phyloP scores from a whole-genome alignment of 805 yeast genomes.

The Starmerella lactis-condensi region DNA sequence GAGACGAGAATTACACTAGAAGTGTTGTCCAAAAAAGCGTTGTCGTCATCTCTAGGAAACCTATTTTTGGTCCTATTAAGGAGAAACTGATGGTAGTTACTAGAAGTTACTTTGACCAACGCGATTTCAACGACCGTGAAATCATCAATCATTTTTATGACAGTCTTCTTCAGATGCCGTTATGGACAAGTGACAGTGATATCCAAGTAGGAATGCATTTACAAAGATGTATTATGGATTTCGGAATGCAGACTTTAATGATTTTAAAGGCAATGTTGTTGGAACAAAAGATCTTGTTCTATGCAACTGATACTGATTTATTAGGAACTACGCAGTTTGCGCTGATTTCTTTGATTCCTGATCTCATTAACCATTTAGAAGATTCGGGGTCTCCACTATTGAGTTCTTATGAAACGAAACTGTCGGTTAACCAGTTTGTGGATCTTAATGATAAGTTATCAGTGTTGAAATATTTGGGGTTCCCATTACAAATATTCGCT shows the following conservation, averaged over 20 bases:
- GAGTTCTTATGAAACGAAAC: constrained; percentile 32
- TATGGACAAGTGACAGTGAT: constrained; percentile 33
- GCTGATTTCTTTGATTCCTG: constrained; percentile 66
- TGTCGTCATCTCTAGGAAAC: constrained; percentile 69
- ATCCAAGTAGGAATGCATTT: constrained; percentile 58
- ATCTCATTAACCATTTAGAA: constrained; percentile 48
- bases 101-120: constrained; percentile 65
- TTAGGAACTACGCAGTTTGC: constrained; percentile 72
- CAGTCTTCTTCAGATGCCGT: constrained; percentile 28
- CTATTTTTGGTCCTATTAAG: constrained; percentile 66
- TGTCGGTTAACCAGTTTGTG: constrained; percentile 45
- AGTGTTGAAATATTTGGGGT: constrained; percentile 59
- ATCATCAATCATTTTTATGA: constrained; percentile 54
- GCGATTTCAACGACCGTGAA: constrained; percentile 49
- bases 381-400: constrained; percentile 67
- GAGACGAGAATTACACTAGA: constrained; percentile 45
- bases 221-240: constrained; percentile 40
- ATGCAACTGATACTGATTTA: constrained; percentile 59
- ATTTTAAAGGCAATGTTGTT: constrained; percentile 61
- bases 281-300: constrained; percentile 57
- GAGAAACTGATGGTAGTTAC: constrained; percentile 85
- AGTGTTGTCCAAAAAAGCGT: constrained; percentile 82
- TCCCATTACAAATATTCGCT: constrained; percentile 74
- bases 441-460: constrained; percentile 65
- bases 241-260: constrained; percentile 41